Evolutionary conservation across 371 early-diverging fungal species (phyloP), one percentile per base, ranked within the genome.

Genomic region (Mucor racemosus): DNA sequence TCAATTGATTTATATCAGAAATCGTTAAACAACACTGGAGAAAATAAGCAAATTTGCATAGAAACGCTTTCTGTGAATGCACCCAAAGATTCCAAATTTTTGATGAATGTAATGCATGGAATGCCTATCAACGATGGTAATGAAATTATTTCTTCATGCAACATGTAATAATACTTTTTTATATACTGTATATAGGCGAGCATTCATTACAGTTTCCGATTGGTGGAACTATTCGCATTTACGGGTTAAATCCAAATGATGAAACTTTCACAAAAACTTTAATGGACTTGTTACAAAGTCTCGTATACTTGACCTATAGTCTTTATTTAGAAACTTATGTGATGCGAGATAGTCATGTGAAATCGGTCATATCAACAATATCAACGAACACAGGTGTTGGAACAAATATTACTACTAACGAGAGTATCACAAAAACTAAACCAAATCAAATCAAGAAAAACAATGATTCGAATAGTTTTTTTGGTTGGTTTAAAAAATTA

Each of bases 271-370:
- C 50, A 35, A 46, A 11, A 34, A 48, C 39, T 17, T 14, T 67
- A 46, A 14, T 48, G 3, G 38, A 44, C 6, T 38, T 68, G 26
- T 63, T 63, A n/a, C 26, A 62, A 7, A 31, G 53, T 13, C 21
- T 66, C 11, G 62, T 70, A 10, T 70, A 70, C 61, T 57, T 70
- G 57, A 58, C 48, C 11, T 63, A 73, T 41, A 62, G 66, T 21
- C 59, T 73, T 13, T 69, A 69, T 55, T 63, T 73, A 36, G 73
- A 73, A 55, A 63, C 55, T 40, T 63, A 63, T 71, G 76, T 75
- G 54, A 65, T 72, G 48, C 72, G 68, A 6, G 76, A 71, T 58
- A 71, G 74, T 39, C 68, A 75, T 21, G 55, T 66, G 60, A 59
- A 59, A 60, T 54, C 69, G 71, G 33, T 36, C 68, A 38, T 46